phyloP scores from a whole-genome alignment of 2,329 filamentous ascomycete species.

The Cladorrhinum sp. region DNA sequence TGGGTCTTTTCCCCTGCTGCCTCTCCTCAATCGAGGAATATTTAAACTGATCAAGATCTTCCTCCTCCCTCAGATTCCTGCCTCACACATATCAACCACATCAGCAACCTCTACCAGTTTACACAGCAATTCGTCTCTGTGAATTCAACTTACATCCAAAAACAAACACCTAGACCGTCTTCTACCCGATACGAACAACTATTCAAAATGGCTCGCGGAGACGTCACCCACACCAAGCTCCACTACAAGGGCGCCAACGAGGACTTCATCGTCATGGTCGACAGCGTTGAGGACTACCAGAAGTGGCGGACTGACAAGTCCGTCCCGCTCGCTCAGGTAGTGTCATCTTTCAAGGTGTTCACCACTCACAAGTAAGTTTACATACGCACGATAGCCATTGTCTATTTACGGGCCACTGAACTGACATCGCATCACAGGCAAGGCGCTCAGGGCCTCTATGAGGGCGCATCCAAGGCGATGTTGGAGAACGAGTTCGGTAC shows the following conservation, averaged over 20 bases:
- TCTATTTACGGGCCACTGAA: too few relatives aligned
- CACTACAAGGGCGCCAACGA: constrained; percentile 73
- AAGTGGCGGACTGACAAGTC: constrained; percentile 81
- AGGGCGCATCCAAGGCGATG: constrained; percentile 69
- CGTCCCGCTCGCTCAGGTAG: constrained; percentile 77
- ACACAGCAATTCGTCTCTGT: too few relatives aligned
- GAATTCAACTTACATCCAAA: too few relatives aligned
- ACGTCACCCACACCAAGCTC: constrained; percentile 69
- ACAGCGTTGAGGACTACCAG: constrained; percentile 61
- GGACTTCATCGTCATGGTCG: constrained; percentile 59
- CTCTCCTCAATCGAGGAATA: background rate
- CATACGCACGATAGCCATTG: too few relatives aligned
- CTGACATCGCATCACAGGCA: too few relatives aligned
- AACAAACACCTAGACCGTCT: constrained; percentile 14
- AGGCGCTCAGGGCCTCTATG: constrained; percentile 75
- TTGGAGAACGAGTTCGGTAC: constrained; percentile 89
- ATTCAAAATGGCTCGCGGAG: constrained; percentile 66
- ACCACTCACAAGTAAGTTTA: constrained; percentile 81
- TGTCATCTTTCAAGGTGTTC: constrained; percentile 87
- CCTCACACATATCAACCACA: too few relatives aligned
- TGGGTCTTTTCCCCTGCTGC: background rate
- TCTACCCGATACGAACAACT: constrained; percentile 13
- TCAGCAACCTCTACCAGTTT: too few relatives aligned
- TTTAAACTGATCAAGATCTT: background rate
- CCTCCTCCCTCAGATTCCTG: background rate